phyloP scores from a whole-genome alignment of 805 yeast species.

The Saturnispora zaruensis region DNA sequence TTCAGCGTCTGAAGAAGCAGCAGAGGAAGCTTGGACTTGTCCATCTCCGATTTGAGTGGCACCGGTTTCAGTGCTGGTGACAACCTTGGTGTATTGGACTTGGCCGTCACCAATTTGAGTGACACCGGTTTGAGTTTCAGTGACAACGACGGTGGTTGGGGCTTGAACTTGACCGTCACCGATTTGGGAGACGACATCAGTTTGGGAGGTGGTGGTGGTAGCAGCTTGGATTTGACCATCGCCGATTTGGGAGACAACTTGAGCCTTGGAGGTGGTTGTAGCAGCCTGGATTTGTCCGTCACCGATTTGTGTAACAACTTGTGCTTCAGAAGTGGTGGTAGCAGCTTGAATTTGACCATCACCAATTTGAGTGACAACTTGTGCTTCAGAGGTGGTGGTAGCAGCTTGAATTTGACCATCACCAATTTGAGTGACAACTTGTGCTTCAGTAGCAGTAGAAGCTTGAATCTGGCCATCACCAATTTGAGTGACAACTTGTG shows the following conservation, averaged over 20 bases:
- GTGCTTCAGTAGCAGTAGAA: constrained; percentile 17
- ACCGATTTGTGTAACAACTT: constrained; percentile 41
- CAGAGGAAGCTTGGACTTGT: constrained; percentile 29
- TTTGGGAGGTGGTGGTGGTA: constrained; percentile 22
- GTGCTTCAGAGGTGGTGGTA: constrained; percentile 18
- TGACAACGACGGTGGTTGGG: constrained; percentile 27
- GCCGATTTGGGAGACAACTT: constrained; percentile 20
- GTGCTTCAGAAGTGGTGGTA: constrained; percentile 17
- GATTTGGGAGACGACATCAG: constrained; percentile 19
- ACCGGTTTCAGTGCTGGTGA: constrained; percentile 24
- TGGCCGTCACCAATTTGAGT: constrained; percentile 45
- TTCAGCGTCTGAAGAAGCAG: constrained; percentile 30
- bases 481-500: constrained; percentile 34
- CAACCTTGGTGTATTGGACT: constrained; percentile 37
- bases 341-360: constrained; percentile 38
- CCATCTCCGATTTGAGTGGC: constrained; percentile 33
- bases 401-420: constrained; percentile 37
- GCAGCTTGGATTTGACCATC: constrained; percentile 40
- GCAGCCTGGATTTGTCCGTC: constrained; percentile 37
- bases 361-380: constrained; percentile 36
- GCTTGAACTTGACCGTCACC: constrained; percentile 26
- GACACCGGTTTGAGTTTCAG: constrained; percentile 31
- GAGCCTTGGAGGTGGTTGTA: constrained; percentile 9
- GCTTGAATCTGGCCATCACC: constrained; percentile 41
- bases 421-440: constrained; percentile 25